These are phyloP conservation scores for Leucocoprinus birnbaumii DNA, from an alignment of 768 basidiomycete species.

Conservation along the genomic window DNA sequence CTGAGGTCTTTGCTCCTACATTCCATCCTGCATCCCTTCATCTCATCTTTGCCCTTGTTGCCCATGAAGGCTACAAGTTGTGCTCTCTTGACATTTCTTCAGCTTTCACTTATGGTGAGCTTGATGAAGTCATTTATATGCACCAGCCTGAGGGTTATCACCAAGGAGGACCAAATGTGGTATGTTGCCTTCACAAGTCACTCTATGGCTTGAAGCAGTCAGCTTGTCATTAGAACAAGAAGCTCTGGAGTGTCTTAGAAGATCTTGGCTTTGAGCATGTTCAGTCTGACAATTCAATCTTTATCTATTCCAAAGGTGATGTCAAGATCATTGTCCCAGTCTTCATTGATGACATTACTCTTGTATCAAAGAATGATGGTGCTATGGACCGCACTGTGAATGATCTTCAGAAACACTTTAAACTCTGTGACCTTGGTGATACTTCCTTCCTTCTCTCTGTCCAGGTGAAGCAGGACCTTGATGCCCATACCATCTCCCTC, in stretches of 20 bases:
- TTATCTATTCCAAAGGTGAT: conserved; percentile 15
- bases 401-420: conserved; percentile 14
- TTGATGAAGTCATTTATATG: conserved; percentile 31
- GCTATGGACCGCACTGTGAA: conserved; percentile 6
- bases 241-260: conserved; percentile 20
- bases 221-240: conserved; percentile 33
- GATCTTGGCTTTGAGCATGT: conserved; percentile 22
- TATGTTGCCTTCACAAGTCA: conserved; percentile 24
- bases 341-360: conserved; percentile 28
- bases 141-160: conserved; percentile 25
- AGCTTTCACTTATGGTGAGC: conserved; percentile 28
- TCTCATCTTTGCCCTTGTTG: conserved; percentile 23
- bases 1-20: conserved; percentile 33
- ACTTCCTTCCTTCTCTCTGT: conserved; percentile 21
- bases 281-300: conserved; percentile 22
- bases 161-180: conserved; percentile 13
- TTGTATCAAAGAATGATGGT: conserved; percentile 2
- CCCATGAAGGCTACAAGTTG: conserved; percentile 23
- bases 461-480: conserved; percentile 17
- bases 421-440: conserved; percentile 14
- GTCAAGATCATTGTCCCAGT: conserved; percentile 22
- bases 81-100: conserved; percentile 29
- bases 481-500: conserved; percentile 16
- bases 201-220: conserved; percentile 44
- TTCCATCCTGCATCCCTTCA: not conserved